A percentile compares a stretch with the other conserved stretches of the same genome.
Evolutionary conservation across 2,329 filamentous ascomycete species (phyloP).

Genomic region (Penicillium glabrum): DNA sequence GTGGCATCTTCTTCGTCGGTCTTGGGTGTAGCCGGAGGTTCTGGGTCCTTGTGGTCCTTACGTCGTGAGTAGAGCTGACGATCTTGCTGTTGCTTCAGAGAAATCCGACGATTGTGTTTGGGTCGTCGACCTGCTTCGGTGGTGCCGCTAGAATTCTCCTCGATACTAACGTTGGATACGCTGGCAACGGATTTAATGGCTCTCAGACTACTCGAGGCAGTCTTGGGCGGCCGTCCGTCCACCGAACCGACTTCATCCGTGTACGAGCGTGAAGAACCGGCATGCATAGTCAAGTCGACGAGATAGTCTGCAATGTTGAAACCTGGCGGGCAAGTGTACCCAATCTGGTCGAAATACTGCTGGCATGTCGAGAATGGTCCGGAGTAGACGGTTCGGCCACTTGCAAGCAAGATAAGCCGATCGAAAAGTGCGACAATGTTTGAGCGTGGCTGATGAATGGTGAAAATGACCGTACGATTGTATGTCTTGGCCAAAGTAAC

Average conservation of each 20-base stretch:
- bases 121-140: constrained; percentile 65
- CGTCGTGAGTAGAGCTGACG: constrained; percentile 85
- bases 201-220: constrained; percentile 80
- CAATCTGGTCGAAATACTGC: constrained; percentile 85
- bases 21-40: constrained; percentile 58
- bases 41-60: constrained; percentile 53
- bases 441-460: constrained; percentile 94
- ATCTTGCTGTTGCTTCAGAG: constrained; percentile 82
- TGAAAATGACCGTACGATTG: constrained; percentile 96
- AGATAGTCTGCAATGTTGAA: constrained; percentile 99
- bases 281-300: constrained; percentile 97
- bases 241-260: constrained; percentile 55
- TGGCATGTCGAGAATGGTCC: constrained; percentile 88
- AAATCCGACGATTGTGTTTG: constrained; percentile 71
- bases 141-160: constrained; percentile 62
- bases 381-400: constrained; percentile 88
- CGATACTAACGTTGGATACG: constrained; percentile 71
- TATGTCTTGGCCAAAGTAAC: constrained; percentile 94
- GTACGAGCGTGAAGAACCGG: constrained; percentile 59
- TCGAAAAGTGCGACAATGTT: constrained; percentile 99
- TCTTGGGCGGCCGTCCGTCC: constrained; percentile 63
- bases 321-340: constrained; percentile 89
- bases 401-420: constrained; percentile 83
- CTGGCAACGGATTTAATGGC: constrained; percentile 90
- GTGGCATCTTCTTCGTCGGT: constrained; percentile 61